Conservation (phyloP, 805 yeast genomes). For the Candida dendrica region DNA sequence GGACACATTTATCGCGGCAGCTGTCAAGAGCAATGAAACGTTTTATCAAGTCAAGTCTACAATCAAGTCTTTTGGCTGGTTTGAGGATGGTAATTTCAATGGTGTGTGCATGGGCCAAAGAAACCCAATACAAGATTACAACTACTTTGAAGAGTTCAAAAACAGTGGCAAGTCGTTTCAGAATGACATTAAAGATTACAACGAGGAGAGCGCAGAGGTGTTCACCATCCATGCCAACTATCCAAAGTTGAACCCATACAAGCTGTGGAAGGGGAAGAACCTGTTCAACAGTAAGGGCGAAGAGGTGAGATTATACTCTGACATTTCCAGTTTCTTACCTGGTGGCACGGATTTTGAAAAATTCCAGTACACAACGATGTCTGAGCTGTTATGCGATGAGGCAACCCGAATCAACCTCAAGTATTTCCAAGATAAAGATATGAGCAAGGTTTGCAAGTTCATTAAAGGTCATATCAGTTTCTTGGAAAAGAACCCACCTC, state of each 20-base stretch:
- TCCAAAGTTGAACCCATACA: slow-evolving; percentile 25
- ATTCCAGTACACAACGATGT: slow-evolving; percentile 46
- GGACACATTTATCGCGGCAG: slow-evolving; percentile 64
- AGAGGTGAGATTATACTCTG: slow-evolving; percentile 5
- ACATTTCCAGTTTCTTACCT: slow-evolving; percentile 13
- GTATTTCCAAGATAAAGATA: slow-evolving; percentile 24
- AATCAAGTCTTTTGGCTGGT: slow-evolving; percentile 34
- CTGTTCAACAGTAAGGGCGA: slow-evolving; percentile 2
- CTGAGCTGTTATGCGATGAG: slow-evolving; percentile 38
- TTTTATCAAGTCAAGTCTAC: slow-evolving; percentile 41
- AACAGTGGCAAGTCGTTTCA: slow-evolving; percentile 2
- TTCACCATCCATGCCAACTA: slow-evolving; percentile 25
- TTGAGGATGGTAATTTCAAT: slow-evolving; percentile 31
- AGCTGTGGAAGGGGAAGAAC: slow-evolving; percentile 4
- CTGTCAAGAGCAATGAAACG: slow-evolving; percentile 37
- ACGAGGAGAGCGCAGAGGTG: slow-evolving; percentile 1
- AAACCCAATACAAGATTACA: slow-evolving; percentile 53
- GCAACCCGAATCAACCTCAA: slow-evolving; percentile 29
- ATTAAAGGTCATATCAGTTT: slow-evolving; percentile 1
- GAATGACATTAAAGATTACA: slow-evolving; percentile 1
- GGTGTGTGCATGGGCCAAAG: slow-evolving; percentile 73
- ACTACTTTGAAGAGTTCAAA: slow-evolving; percentile 5
- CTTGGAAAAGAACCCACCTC: neutral
- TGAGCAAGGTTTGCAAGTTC: slow-evolving; percentile 6
- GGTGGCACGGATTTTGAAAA: slow-evolving; percentile 38